Evolutionary conservation across 1,139 yeast genomes (phyloP), one percentile per base, ranked within the genome.

Genomic region (Debaryomycetaceae sp.): DNA sequence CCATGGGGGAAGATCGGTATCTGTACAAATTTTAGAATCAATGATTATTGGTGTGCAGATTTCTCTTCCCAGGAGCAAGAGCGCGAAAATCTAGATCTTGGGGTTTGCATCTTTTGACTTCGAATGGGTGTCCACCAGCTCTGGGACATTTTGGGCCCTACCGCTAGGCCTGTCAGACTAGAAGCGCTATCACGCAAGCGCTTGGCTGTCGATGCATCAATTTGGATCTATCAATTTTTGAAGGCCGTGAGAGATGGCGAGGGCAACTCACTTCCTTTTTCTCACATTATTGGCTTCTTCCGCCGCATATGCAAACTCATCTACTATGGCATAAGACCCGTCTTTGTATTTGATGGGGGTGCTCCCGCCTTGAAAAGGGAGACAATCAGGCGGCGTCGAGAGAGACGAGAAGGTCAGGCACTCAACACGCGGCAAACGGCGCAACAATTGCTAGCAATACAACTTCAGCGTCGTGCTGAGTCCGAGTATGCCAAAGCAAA

Each of bases 281-380:
- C 96, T 0, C 98, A 92, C 51, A 73, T 90, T 14, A 80, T 87
- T 16, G 99, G 99, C 8, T 92, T 92, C 48, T 90, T 90, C 51
- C 61, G 97, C 39, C 66, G 99, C 33, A 86, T 92, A 11, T 87
- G 98, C 56, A 92, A 92, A 45, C 57, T 92, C 34, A 53, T 92
- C 13, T 92, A 75, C 50, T 83, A 77, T 57, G 98, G 97, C 0
- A 85, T 92, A 20, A 68, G 64, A 32, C 98, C 99, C 0, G 81
- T 92, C 10, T 92, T 92, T 63, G 95, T 92, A 1, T 92, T 92
- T 58, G 99, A 92, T 57, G 99, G 99, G 14, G 95, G 93, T 1
- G 97, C 95, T 0, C 98, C 98, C 0, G 67, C 68, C 1, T 57
- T 90, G 44, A 92, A 92, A 55, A 62, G 77, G 37, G 73, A 75